Conservation (phyloP, 2,329 filamentous ascomycete species). For the Niveomyces coronatus region DNA sequence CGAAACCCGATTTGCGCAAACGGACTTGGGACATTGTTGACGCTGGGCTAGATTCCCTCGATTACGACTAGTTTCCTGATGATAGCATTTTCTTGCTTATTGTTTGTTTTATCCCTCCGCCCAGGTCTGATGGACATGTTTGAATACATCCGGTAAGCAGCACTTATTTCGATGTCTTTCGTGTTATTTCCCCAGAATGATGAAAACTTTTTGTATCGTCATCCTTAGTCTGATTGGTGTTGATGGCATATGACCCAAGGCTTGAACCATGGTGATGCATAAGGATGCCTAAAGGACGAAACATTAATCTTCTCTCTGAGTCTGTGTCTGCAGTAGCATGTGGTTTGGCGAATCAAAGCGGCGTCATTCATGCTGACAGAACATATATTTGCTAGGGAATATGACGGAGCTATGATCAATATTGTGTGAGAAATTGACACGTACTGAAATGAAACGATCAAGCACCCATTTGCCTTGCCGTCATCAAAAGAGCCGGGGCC, state of each 20-base stretch:
- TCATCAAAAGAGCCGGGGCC: too few species aligned
- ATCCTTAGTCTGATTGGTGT: constrained; percentile 78
- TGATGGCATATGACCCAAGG: constrained; percentile 23
- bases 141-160: constrained; percentile 4
- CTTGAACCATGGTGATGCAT: constrained; percentile 20
- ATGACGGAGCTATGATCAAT: background rate
- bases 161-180: constrained; percentile 8
- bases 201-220: constrained; percentile 85
- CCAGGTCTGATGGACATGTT: constrained; percentile 12
- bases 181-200: constrained; percentile 41
- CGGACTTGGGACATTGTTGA: constrained; percentile 59
- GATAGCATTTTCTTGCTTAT: too few species aligned
- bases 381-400: background rate
- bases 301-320: constrained; percentile 48
- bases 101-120: too few species aligned
- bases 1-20: constrained; percentile 53
- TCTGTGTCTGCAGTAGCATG: background rate
- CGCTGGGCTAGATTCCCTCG: constrained; percentile 45
- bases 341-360: background rate
- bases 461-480: too few species aligned
- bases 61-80: constrained; percentile 58
- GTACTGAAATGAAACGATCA: background rate
- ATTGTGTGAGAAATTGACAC: background rate
- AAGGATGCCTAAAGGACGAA: constrained; percentile 34
- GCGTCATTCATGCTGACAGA: background rate